phyloP scores from a whole-genome alignment of 2,329 filamentous ascomycete species.

The Pleurostoma richardsiae region DNA sequence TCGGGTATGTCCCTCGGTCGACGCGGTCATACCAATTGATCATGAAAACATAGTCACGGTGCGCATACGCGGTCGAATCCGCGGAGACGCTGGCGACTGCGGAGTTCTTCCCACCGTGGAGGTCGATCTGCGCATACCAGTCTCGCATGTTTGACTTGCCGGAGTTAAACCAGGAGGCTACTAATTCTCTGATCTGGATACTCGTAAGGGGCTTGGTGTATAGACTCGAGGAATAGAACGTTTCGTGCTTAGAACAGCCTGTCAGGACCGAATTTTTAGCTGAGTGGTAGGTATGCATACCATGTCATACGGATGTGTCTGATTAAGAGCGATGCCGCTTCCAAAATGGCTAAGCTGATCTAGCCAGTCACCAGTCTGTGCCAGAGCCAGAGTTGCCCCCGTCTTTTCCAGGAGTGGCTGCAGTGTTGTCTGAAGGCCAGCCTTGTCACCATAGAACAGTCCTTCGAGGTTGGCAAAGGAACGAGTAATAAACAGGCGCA shows the following conservation, averaged over 20 bases:
- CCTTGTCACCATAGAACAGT: slow-evolving; percentile 29
- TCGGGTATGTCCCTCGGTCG: slow-evolving; percentile 22
- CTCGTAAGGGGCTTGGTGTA: slow-evolving; percentile 30
- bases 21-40: slow-evolving; percentile 41
- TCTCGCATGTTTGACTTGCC: slow-evolving; percentile 27
- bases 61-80: slow-evolving; percentile 30
- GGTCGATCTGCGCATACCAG: slow-evolving; percentile 36
- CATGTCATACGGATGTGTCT: slow-evolving; percentile 20
- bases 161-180: slow-evolving; percentile 31
- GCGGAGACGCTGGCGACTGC: slow-evolving; percentile 22
- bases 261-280: too few relatives aligned
- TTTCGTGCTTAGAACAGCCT: slow-evolving; percentile 26
- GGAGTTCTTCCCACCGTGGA: slow-evolving; percentile 34
- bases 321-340: slow-evolving; percentile 20
- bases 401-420: slow-evolving; percentile 26
- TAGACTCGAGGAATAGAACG: slow-evolving; percentile 35
- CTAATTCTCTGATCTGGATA: slow-evolving; percentile 26
- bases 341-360: slow-evolving; percentile 25
- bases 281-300: slow-evolving; percentile 10
- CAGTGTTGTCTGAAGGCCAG: slow-evolving; percentile 22
- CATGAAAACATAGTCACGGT: slow-evolving; percentile 42
- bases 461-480: slow-evolving; percentile 30
- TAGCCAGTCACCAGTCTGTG: slow-evolving; percentile 22
- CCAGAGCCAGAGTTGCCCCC: slow-evolving; percentile 22
- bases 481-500: slow-evolving; percentile 30